Conservation (phyloP, 495 filamentous ascomycete genomes). For the Hypoxylon fuscum region DNA sequence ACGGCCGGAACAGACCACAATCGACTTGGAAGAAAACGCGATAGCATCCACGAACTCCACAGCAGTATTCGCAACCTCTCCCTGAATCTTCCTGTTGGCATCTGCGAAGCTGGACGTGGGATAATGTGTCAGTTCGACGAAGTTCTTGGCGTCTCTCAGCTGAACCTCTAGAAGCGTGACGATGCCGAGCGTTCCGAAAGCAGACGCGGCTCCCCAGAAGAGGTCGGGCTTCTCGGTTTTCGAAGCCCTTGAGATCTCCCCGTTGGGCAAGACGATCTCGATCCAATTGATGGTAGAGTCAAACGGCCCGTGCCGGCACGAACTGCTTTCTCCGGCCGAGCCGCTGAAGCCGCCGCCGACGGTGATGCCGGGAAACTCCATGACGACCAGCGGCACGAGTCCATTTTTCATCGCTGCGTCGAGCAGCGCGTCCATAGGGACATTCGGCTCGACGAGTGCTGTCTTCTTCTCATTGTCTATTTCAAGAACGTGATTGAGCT, state of each 20-base stretch:
- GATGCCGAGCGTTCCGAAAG: conserved; percentile 67
- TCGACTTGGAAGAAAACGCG: conserved; percentile 57
- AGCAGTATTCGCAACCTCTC: conserved; percentile 32
- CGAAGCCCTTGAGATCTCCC: conserved; percentile 54
- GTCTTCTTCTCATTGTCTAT: conserved; percentile 56
- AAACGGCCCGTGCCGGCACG: conserved; percentile 68
- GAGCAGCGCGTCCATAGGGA: conserved; percentile 69
- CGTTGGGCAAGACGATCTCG: conserved; percentile 67
- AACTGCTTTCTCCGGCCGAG: conserved; percentile 67
- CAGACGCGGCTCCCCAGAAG: conserved; percentile 65
- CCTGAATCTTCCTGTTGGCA: conserved; percentile 41
- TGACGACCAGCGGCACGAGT: conserved; percentile 66
- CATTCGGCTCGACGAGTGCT: conserved; percentile 70
- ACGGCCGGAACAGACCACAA: conserved; percentile 62
- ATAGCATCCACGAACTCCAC: conserved; percentile 61
- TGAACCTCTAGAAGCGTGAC: conserved; percentile 65
- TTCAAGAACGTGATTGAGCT: conserved; percentile 61
- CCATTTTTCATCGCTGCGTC: conserved; percentile 58
- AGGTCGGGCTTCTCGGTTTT: conserved; percentile 58
- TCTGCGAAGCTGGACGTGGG: conserved; percentile 46
- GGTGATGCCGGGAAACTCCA: conserved; percentile 74
- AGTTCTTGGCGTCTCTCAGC: conserved; percentile 59
- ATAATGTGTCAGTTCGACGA: conserved; percentile 64
- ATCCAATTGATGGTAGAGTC: conserved; percentile 63
- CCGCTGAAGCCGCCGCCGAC: conserved; percentile 71